Base-by-base conservation (phyloP, 2,329 filamentous ascomycete species). In the Fusarium penzigii region DNA sequence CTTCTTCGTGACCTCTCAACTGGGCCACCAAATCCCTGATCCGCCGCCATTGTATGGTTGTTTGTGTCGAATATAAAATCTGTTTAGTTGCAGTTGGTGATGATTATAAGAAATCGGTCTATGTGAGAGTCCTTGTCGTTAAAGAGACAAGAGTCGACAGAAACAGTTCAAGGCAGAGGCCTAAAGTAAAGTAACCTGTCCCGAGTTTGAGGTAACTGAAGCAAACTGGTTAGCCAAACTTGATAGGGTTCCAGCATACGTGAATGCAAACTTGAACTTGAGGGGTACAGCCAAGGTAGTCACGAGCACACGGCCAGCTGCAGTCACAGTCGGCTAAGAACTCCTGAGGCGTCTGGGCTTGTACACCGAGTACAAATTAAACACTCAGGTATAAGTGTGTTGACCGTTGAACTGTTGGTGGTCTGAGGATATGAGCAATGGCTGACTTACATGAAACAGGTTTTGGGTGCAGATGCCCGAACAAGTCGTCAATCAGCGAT, bases 11-110 rank as follows among this genome's bases (percentile, higher is more conserved):
- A 66, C 46, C 70, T 57, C 57, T 71, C 70, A 20, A 73, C 59
- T 29, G 68, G 68, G 47, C 76, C 71, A 48, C 75, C 75, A 51
- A 76, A 72, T 47, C 74, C 74, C 67, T 81, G 78, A 57, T 81
- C 76, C 57, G 71, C 72, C 68, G 77, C 71, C 63, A 73, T 76
- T 9, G 46, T 62, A 52, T 47, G 38, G 36, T 42, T n/a, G n/a
- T n/a, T n/a, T n/a, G n/a, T n/a, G n/a, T n/a, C n/a, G n/a, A n/a
- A n/a, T n/a, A n/a, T n/a, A n/a, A n/a, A n/a, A n/a, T n/a, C n/a
- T n/a, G n/a, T n/a, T n/a, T n/a, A n/a, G n/a, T n/a, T n/a, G n/a
- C n/a, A n/a, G n/a, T n/a, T n/a, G n/a, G n/a, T n/a, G n/a, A n/a
- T n/a, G n/a, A n/a, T n/a, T n/a, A n/a, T n/a, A n/a, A n/a, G n/a